Conservation (phyloP, 768 basidiomycete genomes). For the Atractiella rhizophila region DNA sequence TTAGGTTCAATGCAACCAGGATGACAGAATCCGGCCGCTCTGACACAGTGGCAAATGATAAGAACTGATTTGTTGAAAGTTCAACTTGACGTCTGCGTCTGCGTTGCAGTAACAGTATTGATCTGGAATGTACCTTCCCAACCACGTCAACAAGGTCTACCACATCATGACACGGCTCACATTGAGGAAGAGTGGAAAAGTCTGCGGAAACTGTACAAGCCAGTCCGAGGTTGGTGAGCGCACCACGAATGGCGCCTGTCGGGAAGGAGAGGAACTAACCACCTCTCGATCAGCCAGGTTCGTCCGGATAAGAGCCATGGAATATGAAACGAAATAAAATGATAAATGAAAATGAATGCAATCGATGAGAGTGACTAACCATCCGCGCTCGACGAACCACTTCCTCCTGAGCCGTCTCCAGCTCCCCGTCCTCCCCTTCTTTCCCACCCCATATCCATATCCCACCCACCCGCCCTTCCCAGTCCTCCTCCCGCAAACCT, state of each 20-base stretch:
- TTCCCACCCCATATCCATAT: not conserved
- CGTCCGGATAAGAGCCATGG: too few species aligned
- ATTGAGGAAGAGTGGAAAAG: slow-evolving; percentile 2
- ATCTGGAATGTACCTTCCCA: slow-evolving; percentile 11
- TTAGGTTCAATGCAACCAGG: too few species aligned
- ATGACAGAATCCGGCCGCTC: too few species aligned
- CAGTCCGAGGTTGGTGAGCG: slow-evolving; percentile 9
- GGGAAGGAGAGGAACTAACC: slow-evolving; percentile 9
- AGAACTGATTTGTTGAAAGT: too few species aligned
- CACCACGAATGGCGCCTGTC: slow-evolving; percentile 7
- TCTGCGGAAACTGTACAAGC: slow-evolving; percentile 1
- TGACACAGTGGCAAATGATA: too few species aligned
- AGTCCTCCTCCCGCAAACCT: not conserved
- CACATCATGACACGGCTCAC: too few species aligned
- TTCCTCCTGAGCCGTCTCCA: not conserved
- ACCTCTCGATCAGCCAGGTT: too few species aligned
- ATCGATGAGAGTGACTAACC: too few species aligned
- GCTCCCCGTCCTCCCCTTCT: not conserved
- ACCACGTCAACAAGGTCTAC: too few species aligned
- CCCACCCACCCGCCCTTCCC: not conserved
- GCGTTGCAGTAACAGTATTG: slow-evolving; percentile 4
- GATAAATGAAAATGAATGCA: too few species aligned
- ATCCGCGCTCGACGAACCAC: not conserved
- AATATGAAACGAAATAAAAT: too few species aligned
- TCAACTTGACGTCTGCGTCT: too few species aligned